Base-by-base conservation (phyloP, 2,329 filamentous ascomycete genomes). In the Epichloe hybrida region DNA sequence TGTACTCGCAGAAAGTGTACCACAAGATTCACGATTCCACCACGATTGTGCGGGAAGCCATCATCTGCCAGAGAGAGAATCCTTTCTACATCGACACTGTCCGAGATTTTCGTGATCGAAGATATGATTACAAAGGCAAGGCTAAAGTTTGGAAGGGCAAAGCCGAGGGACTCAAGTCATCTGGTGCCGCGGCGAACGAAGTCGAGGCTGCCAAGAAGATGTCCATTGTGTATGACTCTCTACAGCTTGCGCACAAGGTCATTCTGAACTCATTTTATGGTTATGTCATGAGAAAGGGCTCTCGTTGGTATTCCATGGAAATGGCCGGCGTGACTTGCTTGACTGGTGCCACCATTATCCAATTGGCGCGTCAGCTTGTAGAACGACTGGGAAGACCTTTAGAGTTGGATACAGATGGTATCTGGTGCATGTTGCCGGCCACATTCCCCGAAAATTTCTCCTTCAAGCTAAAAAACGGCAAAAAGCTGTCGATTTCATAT, bases 91-190 rank as follows among this genome's bases (percentile, higher is more conserved):
- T 98, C 60, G 81, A 98, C 63, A 98, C 93, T 0, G 93, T 98
- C 48, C 85, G 86, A 61, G 85, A 93, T 67, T 98, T 98, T 68
- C 85, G 93, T 73, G 94, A 98, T 70, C 86, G 93, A 66, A 81
- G 93, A 56, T 98, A 98, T 64, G 90, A 98, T 66, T 98, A 95
- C 75, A 98, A 98, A 66, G 94, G 91, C 52, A 86, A 96, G 63
- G 89, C 95, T 56, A 98, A 98, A 66, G 86, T 93, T 2, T 98
- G 93, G 93, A 98, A 98, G 68, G 88, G 88, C 57, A 98, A 98
- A 70, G 89, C 89, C 0, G 90, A 95, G 35, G 72, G 82, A 1
- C 72, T 98, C 45, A 95, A 95, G 65, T 79, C 86, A 17, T 79
- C 88, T 1, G 91, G 91, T 5, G 93, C 91, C 1, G 64, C 83